These are phyloP conservation scores for Fusarium beomiforme DNA, from an alignment of 2,329 filamentous ascomycete genomes.

Conservation along the genomic window DNA sequence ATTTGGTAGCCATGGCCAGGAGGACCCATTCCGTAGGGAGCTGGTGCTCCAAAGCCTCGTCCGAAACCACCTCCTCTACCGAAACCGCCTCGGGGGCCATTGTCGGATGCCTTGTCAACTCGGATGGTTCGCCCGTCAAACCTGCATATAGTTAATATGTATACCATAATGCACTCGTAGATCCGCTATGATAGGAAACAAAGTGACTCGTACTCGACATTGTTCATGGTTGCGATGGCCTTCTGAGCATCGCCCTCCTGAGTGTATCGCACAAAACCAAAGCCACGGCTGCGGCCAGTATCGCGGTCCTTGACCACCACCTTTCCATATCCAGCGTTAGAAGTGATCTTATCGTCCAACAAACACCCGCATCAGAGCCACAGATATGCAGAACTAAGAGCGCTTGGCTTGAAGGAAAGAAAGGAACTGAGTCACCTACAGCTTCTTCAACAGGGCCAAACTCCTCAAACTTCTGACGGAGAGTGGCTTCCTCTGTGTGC, in stretches of 20 bases:
- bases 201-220: conserved; percentile 76
- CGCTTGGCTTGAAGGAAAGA: conserved; percentile 31
- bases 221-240: conserved; percentile 84
- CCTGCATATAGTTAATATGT: conserved; percentile 28
- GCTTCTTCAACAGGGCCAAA: conserved; percentile 94
- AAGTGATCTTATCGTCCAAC: conserved; percentile 20
- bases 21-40: conserved; percentile 49
- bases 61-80: conserved; percentile 50
- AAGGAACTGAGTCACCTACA: conserved; percentile 67
- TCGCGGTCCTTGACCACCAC: conserved; percentile 98
- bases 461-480: conserved; percentile 91
- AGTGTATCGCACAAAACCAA: conserved; percentile 93
- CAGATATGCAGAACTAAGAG: conserved; percentile 33
- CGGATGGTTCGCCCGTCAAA: conserved; percentile 67
- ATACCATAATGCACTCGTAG: neutral
- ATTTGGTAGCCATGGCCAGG: conserved; percentile 51
- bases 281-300: conserved; percentile 94
- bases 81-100: conserved; percentile 65
- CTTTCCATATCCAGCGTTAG: conserved; percentile 57
- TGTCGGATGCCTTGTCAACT: conserved; percentile 94
- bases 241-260: conserved; percentile 79
- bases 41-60: conserved; percentile 56
- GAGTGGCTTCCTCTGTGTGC: conserved; percentile 92
- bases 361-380: conserved; percentile 31
- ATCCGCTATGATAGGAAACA: conserved; percentile 29